phyloP scores from a whole-genome alignment of 495 filamentous ascomycete genomes.

The Penicillium desertorum region DNA sequence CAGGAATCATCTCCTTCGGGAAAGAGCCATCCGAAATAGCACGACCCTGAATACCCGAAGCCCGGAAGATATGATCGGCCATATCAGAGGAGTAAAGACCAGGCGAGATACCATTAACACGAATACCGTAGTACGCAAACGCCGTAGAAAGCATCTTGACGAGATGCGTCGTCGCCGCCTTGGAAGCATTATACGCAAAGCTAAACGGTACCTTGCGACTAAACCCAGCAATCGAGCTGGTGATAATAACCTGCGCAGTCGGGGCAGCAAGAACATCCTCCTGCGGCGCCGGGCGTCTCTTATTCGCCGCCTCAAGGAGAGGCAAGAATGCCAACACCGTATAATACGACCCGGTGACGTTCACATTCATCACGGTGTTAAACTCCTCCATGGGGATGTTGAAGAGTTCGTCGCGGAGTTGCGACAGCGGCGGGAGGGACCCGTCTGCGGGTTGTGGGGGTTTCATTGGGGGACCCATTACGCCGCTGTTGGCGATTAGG shows the following conservation, averaged over 20 bases:
- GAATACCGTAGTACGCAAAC: constrained; percentile 58
- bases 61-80: constrained; percentile 40
- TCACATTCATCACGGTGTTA: constrained; percentile 57
- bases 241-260: constrained; percentile 62
- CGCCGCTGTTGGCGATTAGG: constrained; percentile 66
- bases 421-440: constrained; percentile 41
- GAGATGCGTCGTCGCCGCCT: constrained; percentile 62
- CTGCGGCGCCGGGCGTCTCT: constrained; percentile 36
- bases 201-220: constrained; percentile 55
- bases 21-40: constrained; percentile 45
- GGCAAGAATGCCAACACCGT: constrained; percentile 63
- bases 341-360: constrained; percentile 60
- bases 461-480: constrained; percentile 52
- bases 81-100: constrained; percentile 67
- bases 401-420: constrained; percentile 54
- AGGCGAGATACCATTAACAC: constrained; percentile 65
- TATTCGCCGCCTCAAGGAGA: constrained; percentile 63
- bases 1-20: constrained; percentile 48
- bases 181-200: constrained; percentile 63
- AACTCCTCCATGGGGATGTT: constrained; percentile 56
- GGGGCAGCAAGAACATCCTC: constrained; percentile 44
- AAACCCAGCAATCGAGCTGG: constrained; percentile 61
- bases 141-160: constrained; percentile 59
- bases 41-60: constrained; percentile 17
- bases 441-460: constrained; percentile 30